Base-by-base conservation (phyloP, 169 alveolate species). In the Babesia bovis region DNA sequence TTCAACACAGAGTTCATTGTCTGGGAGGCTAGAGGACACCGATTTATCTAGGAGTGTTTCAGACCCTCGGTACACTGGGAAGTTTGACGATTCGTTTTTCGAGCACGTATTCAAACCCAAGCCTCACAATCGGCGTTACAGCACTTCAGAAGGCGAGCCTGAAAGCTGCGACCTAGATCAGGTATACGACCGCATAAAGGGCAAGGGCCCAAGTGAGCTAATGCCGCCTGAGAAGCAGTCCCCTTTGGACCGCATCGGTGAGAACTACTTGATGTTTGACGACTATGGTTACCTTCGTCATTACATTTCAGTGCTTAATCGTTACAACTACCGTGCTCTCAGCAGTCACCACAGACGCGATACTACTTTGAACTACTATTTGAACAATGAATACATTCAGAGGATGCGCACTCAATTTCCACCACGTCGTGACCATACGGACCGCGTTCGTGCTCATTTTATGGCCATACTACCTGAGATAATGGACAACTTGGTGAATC, bases 401-500 rank as follows among this genome's bases (percentile, higher is more conserved):
- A 21, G 33, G 15, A 70, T 81, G 3, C 63, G 33, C 17, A 69
- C 25, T 42, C 49, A 50, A 36, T 81, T 81, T 35, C 88, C 88
- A 30, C 88, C 88, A 6, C 30, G 13, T 5, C 49, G 35, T 0
- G 66, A 49, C 26, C 58, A 63, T 57, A 71, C 84, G 5, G 38
- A 53, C 5, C 40, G 5, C 49, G 30, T 71, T 35, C 40, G 84
- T 28, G 56, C 59, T 26, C 57, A 81, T 61, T 71, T 81, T 41
- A 44, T 60, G 53, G 50, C 33, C 1, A 30, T 70, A 12, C 12
- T 81, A 38, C 88, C 88, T 2, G 44, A 38, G 41, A 66, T 81
- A 10, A 69, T 81, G 88, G 88, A 81, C 52, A 49, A 42, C 44
- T 55, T 81, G 63, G 88, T 71, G 44, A 73, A 63, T 32, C 66